Evolutionary conservation across 352 stramenopile genomes (phyloP), one percentile per base, ranked within the genome.

Genomic region (Phytophthora ramorum): DNA sequence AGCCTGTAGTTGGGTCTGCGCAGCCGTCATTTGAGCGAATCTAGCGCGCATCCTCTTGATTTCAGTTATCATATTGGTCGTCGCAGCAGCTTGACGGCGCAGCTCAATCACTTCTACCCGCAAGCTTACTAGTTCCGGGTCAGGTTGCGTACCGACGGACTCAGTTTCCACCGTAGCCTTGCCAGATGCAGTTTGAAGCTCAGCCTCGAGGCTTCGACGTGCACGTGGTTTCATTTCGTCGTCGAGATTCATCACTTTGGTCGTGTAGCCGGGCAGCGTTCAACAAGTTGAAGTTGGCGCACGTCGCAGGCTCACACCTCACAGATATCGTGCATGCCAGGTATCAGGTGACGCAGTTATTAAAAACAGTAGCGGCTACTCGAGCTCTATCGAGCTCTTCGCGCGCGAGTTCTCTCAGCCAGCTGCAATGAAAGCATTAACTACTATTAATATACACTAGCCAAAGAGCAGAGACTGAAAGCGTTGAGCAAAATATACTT

Each of bases 1-100:
- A 2, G 52, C 52, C 24, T 51, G 22, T 0, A 50, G 52, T 32
- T 51, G 46, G 1, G 52, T 24, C 7, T 44, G 38, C 24, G 14
- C 16, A 19, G n/a, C 19, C 37, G 51, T 51, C 40, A 59, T 49
- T 4, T 49, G 35, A 13, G 52, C 26, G 14, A 59, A 59, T 8
- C 17, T 12, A 8, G 46, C 30, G 22, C 46, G 12, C 26, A 40
- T 38, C 19, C 43, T 17, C 30, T 54, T 28, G 5, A 54, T 41
- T 16, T 38, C 26, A 14, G 4, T 54, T 9, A 26, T 14, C 46
- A 16, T 54, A 22, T 54, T 38, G 16, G 46, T 20, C 2, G 28
- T 43, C 8, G 46, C 12, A 41, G 28, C 12, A 14, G 46, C 46
- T 26, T 43, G 24, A 3, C 16, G 3, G 26, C 46, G 46, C 4